Conservation (phyloP, 1,139 yeast species). For the Pichia sp. region DNA sequence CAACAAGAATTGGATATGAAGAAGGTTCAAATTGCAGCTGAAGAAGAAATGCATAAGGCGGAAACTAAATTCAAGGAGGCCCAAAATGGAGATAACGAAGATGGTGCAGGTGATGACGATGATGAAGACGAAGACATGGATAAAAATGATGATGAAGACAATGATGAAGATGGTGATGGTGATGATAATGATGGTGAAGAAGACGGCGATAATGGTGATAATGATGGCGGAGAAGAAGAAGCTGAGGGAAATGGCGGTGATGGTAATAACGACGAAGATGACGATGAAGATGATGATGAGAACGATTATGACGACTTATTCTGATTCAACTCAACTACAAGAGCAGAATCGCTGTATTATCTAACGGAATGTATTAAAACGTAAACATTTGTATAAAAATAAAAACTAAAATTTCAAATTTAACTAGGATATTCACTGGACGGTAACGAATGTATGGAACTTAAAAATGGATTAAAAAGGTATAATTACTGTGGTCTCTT, state of each 20-base stretch:
- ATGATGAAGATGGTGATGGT: slow-evolving; percentile 32
- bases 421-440: too few relatives aligned
- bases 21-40: slow-evolving; percentile 58
- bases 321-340: slow-evolving; percentile 18
- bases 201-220: slow-evolving; percentile 22
- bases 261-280: not conserved
- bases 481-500: slow-evolving; percentile 7
- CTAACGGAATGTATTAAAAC: too few relatives aligned
- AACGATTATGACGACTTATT: slow-evolving; percentile 44
- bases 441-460: too few relatives aligned
- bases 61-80: slow-evolving; percentile 28
- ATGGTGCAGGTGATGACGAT: slow-evolving; percentile 32
- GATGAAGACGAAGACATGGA: slow-evolving; percentile 31
- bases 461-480: too few relatives aligned
- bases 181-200: slow-evolving; percentile 34
- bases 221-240: not conserved
- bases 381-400: too few relatives aligned
- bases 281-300: slow-evolving; percentile 35
- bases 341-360: not conserved
- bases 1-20: slow-evolving; percentile 83
- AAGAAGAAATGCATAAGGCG: slow-evolving; percentile 24
- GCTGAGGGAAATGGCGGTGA: not conserved
- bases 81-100: slow-evolving; percentile 29
- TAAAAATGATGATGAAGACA: slow-evolving; percentile 31
- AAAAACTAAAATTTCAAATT: too few relatives aligned